Base-by-base conservation (phyloP, 768 basidiomycete genomes). In the Ramaria rubella region DNA sequence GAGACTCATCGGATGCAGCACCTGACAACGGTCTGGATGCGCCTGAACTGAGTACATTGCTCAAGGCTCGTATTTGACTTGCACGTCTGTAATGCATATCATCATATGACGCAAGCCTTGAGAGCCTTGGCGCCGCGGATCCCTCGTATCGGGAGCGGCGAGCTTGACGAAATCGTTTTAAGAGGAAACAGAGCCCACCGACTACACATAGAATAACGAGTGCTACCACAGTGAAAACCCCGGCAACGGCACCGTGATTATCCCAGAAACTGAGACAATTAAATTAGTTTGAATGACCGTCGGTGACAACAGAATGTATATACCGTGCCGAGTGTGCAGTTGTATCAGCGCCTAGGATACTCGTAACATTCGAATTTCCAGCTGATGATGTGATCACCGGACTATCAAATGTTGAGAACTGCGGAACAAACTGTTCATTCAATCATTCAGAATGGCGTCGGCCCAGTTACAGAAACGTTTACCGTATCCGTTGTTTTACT, bases 1-100 rank as follows among this genome's bases (percentile, higher is more conserved):
- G 44, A 26, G 55, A 56, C 4, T 33, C 44, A 30, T 56, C 45
- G 24, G 55, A 56, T 19, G 19, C 44, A 21, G 24, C 15, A 21
- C 31, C 33, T 6, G 55, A 56, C 14, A 46, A n/a, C 23, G 45
- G 44, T 19, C 55, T 30, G 17, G 55, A 49, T 30, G 55, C 55
- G 27, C 55, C 55, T 12, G 55, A 11, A 49, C 55, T 48, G n/a
- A 56, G 55, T 21, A 56, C 31, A 36, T 56, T 27, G 15, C 55
- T 26, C 11, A 56, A 45, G 19, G 44, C 42, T 21, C 11, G 27
- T 11, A 45, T 49, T 23, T 56, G 55, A 34, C 55, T 56, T 26
- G 45, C 30, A 30, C 55, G 55, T 34, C 43, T 45, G 55, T 56
- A 46, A 45, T 56, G 55, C 38, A 30, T 43, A 31, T 54, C 38